Conservation (phyloP, 2,329 filamentous ascomycete genomes). For the Neonectria punicea region DNA sequence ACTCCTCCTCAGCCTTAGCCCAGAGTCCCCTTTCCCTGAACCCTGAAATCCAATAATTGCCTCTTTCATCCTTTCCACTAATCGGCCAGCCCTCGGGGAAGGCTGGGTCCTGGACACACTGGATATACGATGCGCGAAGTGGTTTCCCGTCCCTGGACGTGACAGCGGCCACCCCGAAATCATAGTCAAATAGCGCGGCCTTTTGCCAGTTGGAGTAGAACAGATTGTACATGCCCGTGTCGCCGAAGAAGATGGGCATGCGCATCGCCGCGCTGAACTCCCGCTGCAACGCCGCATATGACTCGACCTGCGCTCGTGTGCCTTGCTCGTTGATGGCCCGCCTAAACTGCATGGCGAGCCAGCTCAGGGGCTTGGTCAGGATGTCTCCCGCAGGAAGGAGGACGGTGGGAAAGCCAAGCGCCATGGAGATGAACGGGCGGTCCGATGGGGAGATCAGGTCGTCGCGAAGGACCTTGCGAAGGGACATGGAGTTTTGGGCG, state of each 20-base stretch:
- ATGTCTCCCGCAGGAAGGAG: conserved; percentile 3
- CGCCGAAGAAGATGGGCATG: no score
- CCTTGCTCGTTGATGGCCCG: conserved; percentile 12
- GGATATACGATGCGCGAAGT: no score
- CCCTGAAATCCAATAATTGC: no score
- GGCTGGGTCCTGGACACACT: no score
- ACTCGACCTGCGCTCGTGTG: conserved; percentile 9
- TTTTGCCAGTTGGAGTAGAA: not conserved
- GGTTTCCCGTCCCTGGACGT: no score
- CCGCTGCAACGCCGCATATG: not conserved
- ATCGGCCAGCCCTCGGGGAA: no score
- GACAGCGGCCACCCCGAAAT: no score
- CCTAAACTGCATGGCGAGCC: not conserved
- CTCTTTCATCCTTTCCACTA: no score
- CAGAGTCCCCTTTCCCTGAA: no score
- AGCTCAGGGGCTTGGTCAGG: conserved; percentile 4
- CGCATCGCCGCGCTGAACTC: not conserved
- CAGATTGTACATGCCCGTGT: no score
- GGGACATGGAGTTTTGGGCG: not conserved
- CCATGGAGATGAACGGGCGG: conserved; percentile 11
- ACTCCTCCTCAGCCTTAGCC: no score
- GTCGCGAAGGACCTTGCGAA: not conserved
- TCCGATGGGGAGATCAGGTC: not conserved
- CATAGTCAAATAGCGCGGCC: no score
- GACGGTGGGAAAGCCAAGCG: conserved; percentile 6